These are phyloP conservation scores for Cytospora leucostoma DNA, from an alignment of 2,329 filamentous ascomycete species.

Conservation along the genomic window DNA sequence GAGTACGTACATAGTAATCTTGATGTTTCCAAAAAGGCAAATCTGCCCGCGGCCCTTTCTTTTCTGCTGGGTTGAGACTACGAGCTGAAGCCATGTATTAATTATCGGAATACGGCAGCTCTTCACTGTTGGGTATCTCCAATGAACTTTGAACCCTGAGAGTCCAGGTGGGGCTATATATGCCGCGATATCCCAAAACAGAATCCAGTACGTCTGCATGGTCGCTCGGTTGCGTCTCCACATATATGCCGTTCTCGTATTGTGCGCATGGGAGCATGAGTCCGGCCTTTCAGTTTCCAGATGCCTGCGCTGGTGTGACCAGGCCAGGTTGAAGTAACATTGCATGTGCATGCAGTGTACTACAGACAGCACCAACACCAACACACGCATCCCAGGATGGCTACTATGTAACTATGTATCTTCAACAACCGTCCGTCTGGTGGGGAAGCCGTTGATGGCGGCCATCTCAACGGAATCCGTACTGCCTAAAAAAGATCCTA, in stretches of 20 bases:
- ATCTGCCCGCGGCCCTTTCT: too few species aligned
- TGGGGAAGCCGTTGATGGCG: background rate
- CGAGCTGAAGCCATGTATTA: background rate
- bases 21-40: too few species aligned
- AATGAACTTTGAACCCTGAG: too few species aligned
- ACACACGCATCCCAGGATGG: too few species aligned
- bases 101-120: background rate
- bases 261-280: background rate
- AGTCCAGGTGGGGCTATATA: background rate
- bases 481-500: background rate
- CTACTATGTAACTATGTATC: too few species aligned
- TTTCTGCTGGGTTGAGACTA: background rate
- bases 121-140: background rate
- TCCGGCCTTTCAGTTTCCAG: background rate
- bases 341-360: background rate
- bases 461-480: too few species aligned
- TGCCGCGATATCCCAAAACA: background rate
- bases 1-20: too few species aligned
- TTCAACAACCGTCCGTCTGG: background rate
- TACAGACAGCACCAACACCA: background rate
- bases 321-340: background rate
- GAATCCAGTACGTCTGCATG: background rate
- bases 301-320: background rate
- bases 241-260: background rate
- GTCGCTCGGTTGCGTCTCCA: background rate